Percentiles rank a stretch among this genome's conserved stretches.
Conservation (phyloP, 148 eudicot species). For the Camellia granthamiana region DNA sequence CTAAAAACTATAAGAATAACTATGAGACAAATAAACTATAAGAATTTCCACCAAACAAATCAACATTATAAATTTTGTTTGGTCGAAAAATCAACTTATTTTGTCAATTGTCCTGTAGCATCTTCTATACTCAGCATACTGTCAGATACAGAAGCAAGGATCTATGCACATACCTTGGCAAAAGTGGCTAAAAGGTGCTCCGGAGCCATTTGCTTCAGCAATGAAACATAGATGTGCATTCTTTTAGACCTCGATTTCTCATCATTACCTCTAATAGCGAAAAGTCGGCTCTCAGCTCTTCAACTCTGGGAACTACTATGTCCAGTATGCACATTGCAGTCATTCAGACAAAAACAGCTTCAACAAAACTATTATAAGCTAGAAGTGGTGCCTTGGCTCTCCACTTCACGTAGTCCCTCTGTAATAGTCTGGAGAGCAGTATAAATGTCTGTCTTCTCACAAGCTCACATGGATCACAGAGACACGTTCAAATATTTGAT, state of each 20-base stretch:
- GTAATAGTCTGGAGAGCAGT: slow-evolving; percentile 80
- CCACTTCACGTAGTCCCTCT: no score
- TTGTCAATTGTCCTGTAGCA: slow-evolving; percentile 62
- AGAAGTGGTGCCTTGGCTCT: slow-evolving; percentile 98
- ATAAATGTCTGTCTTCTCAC: slow-evolving; percentile 95
- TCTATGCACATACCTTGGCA: slow-evolving; percentile 95
- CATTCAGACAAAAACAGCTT: slow-evolving; percentile 92
- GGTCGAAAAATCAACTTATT: no score
- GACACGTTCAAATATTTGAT: slow-evolving; percentile 84
- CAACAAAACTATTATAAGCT: slow-evolving; percentile 97
- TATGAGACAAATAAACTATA: no score
- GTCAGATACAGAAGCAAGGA: slow-evolving; percentile 93
- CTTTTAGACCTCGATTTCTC: slow-evolving; percentile 71
- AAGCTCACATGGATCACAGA: slow-evolving; percentile 91
- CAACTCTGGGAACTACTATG: slow-evolving; percentile 55
- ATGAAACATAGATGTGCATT: slow-evolving; percentile 79
- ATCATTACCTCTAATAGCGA: slow-evolving; percentile 82
- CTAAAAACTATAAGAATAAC: no score
- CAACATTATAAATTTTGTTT: no score
- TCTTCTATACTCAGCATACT: slow-evolving; percentile 73
- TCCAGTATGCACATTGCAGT: slow-evolving; percentile 65
- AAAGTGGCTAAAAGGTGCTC: slow-evolving; percentile 93
- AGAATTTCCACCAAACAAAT: no score
- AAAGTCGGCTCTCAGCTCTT: slow-evolving; percentile 51
- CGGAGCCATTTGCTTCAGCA: slow-evolving; percentile 97